phyloP scores from a whole-genome alignment of 1,284 basidiomycete species.

The Cystobasidiaceae sp. region DNA sequence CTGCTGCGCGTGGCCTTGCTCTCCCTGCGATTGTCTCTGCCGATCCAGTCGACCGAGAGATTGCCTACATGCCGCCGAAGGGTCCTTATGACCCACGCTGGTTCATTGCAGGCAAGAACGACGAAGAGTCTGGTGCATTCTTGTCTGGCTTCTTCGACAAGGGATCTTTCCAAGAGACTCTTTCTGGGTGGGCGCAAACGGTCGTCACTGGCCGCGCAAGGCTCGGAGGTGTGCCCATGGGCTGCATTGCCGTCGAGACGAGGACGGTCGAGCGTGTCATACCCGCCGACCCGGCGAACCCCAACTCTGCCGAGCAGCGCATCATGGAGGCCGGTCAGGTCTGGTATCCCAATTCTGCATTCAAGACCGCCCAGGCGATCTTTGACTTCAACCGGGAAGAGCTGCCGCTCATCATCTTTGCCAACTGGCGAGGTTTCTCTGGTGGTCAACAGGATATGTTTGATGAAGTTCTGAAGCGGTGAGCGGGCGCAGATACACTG shows the following conservation, averaged over 20 bases:
- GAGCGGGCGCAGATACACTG: neutral
- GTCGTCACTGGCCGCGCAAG: slow-evolving; percentile 91
- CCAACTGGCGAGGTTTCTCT: slow-evolving; percentile 99
- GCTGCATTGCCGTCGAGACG: slow-evolving; percentile 96
- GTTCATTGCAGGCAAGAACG: slow-evolving; percentile 90
- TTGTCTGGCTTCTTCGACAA: slow-evolving; percentile 92
- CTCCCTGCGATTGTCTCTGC: slow-evolving; percentile 66
- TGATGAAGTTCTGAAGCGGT: slow-evolving; percentile 45
- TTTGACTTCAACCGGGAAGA: slow-evolving; percentile 98
- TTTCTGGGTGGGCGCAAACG: slow-evolving; percentile 97
- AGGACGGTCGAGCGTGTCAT: slow-evolving; percentile 95
- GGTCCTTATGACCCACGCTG: slow-evolving; percentile 94
- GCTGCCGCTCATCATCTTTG: slow-evolving; percentile 94
- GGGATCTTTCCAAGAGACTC: slow-evolving; percentile 91
- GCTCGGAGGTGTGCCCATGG: slow-evolving; percentile 93
- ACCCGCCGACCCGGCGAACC: slow-evolving; percentile 98
- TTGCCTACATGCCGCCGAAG: slow-evolving; percentile 85
- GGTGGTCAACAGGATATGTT: slow-evolving; percentile 98
- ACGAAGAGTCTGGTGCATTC: slow-evolving; percentile 69
- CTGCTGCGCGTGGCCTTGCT: slow-evolving; percentile 67
- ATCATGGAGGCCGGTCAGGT: slow-evolving; percentile 99
- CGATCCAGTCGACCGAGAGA: slow-evolving; percentile 88
- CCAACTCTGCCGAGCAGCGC: slow-evolving; percentile 91
- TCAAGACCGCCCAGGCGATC: slow-evolving; percentile 99
- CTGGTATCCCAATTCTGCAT: slow-evolving; percentile 99